Percentiles rank a stretch among this genome's conserved stretches.
These are phyloP conservation scores for Isochrysis galbana DNA, from an alignment of 78 protist species.

Conservation along the genomic window DNA sequence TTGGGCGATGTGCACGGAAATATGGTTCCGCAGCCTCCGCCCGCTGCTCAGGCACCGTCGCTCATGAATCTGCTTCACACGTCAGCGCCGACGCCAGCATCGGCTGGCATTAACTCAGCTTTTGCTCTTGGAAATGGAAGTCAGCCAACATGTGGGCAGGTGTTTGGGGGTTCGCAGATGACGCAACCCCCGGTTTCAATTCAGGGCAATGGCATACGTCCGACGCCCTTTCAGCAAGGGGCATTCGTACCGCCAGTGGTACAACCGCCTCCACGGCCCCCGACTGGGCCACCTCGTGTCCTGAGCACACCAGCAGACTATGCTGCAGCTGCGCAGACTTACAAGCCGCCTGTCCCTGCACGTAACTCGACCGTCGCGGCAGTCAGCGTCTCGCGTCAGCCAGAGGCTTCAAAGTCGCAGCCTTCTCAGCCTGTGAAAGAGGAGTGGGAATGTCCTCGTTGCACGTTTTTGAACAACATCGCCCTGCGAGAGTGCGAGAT, in stretches of 20 bases:
- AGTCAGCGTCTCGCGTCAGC: neutral
- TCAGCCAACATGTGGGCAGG: neutral
- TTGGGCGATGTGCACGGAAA: no score
- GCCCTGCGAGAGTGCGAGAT: constrained; percentile 17
- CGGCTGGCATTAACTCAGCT: neutral
- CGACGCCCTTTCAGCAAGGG: neutral
- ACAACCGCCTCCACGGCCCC: neutral
- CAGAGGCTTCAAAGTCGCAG: neutral
- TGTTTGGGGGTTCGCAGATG: neutral
- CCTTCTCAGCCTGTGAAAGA: neutral
- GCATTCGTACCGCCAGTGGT: neutral
- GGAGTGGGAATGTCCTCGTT: constrained; percentile 11
- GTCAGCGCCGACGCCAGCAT: neutral
- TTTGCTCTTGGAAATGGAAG: neutral
- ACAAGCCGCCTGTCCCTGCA: constrained; percentile 1
- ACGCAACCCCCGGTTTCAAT: neutral
- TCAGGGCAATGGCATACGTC: neutral
- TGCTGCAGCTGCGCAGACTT: neutral
- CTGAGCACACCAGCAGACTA: neutral
- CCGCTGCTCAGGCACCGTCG: neutral
- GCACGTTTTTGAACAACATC: constrained; percentile 4
- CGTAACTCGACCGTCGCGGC: neutral
- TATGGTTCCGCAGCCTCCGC: neutral
- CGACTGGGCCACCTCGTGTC: neutral
- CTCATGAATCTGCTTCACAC: neutral